A percentile compares a stretch with the other conserved stretches of the same genome.
These are phyloP conservation scores for Candida nonsorbophila DNA, from an alignment of 805 yeast species.

Conservation along the genomic window DNA sequence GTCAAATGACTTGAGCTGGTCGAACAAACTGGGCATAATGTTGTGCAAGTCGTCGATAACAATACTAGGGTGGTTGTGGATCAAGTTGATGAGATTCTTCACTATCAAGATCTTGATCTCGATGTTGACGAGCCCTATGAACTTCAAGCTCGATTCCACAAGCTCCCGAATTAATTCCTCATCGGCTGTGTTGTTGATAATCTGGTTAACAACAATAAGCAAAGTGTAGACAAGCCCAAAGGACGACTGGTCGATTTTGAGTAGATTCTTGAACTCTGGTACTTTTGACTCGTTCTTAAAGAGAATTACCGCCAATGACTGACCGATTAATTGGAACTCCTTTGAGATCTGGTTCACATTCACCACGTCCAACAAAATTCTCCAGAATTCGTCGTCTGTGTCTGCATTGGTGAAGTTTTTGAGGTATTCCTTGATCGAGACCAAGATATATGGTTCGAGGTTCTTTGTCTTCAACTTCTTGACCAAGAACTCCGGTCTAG, in stretches of 20 bases:
- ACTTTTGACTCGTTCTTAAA: slow-evolving; percentile 10
- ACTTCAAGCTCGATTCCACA: slow-evolving; percentile 12
- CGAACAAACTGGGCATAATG: slow-evolving; percentile 44
- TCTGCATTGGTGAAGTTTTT: slow-evolving; percentile 15
- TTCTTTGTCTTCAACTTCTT: slow-evolving; percentile 10
- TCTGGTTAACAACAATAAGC: slow-evolving; percentile 28
- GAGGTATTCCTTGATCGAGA: slow-evolving; percentile 16
- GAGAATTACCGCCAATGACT: slow-evolving; percentile 24
- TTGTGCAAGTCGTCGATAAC: slow-evolving; percentile 11
- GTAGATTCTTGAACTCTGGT: slow-evolving; percentile 8
- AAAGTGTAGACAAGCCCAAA: slow-evolving; percentile 19
- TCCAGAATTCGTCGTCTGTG: slow-evolving; percentile 19
- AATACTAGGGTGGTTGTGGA: slow-evolving; percentile 5
- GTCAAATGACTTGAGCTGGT: slow-evolving; percentile 50
- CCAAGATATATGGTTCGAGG: slow-evolving; percentile 10
- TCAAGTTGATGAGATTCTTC: slow-evolving; percentile 9
- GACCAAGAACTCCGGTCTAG: slow-evolving; percentile 33
- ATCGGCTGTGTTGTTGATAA: slow-evolving; percentile 6
- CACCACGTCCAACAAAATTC: slow-evolving; percentile 7
- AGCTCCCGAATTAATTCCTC: slow-evolving; percentile 10
- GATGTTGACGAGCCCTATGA: slow-evolving; percentile 30
- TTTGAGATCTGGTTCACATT: slow-evolving; percentile 7
- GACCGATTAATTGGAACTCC: slow-evolving; percentile 29
- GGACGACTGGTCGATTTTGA: slow-evolving; percentile 7
- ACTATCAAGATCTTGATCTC: slow-evolving; percentile 36